phyloP scores from a whole-genome alignment of 2,329 filamentous ascomycete genomes.

The Diaporthe helianthi region DNA sequence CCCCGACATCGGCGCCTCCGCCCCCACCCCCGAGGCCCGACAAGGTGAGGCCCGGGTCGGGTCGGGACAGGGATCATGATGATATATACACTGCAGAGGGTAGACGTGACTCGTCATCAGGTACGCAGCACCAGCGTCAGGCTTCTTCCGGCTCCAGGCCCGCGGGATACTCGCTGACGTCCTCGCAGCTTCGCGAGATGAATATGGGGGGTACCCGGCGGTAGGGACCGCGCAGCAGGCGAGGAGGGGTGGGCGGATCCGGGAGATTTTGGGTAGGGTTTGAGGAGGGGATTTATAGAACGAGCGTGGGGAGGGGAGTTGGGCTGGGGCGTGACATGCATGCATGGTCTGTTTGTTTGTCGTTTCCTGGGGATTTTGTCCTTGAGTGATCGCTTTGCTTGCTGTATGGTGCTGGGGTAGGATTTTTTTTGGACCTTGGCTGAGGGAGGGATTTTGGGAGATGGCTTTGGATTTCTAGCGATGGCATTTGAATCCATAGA shows the following conservation, averaged over 20 bases:
- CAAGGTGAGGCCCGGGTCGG: slow-evolving; percentile 40
- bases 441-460: background rate
- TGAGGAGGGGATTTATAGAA: background rate
- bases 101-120: slow-evolving; percentile 18
- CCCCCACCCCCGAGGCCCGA: slow-evolving; percentile 45
- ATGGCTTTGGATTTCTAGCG: background rate
- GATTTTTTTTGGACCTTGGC: background rate
- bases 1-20: slow-evolving; percentile 34
- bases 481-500: slow-evolving; percentile 7
- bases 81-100: slow-evolving; percentile 19
- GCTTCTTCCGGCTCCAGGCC: background rate
- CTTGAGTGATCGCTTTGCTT: background rate
- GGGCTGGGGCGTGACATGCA: no score
- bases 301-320: background rate
- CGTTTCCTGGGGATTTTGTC: background rate
- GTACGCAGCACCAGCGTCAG: slow-evolving; percentile 9
- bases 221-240: slow-evolving; percentile 18
- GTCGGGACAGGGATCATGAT: slow-evolving; percentile 34
- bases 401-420: slow-evolving; percentile 5
- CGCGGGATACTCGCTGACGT: slow-evolving; percentile 22
- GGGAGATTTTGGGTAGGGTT: slow-evolving; percentile 34
- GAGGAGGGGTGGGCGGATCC: slow-evolving; percentile 28
- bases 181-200: slow-evolving; percentile 26
- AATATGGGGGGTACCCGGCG: slow-evolving; percentile 21
- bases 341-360: background rate